phyloP scores from a whole-genome alignment of 495 filamentous ascomycete species.

The Aspergillus leporis region DNA sequence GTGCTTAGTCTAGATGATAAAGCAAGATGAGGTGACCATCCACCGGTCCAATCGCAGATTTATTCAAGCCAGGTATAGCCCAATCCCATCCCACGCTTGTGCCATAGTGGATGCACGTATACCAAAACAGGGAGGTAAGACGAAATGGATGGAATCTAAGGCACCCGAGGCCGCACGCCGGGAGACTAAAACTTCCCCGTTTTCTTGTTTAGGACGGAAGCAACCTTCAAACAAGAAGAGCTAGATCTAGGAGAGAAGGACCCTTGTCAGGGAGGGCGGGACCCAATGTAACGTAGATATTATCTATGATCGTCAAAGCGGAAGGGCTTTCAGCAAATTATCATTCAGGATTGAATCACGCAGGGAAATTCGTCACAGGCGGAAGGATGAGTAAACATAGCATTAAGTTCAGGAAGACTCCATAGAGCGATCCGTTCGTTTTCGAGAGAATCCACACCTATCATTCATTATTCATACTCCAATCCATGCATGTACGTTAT shows the following conservation, averaged over 20 bases:
- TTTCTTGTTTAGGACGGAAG: not conserved
- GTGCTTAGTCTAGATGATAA: not conserved
- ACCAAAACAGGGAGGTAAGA: not conserved
- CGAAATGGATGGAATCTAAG: not conserved
- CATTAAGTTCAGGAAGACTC: not conserved
- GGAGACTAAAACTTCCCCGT: not conserved
- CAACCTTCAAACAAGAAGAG: not conserved
- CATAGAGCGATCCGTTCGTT: not conserved
- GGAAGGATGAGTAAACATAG: conserved; percentile 1
- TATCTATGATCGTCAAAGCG: not conserved
- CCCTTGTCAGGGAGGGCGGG: not conserved
- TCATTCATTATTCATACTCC: conserved; percentile 3
- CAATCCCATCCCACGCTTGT: not conserved
- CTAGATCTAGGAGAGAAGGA: not conserved
- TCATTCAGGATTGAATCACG: not conserved
- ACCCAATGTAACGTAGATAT: conserved; percentile 2
- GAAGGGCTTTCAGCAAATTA: conserved; percentile 3
- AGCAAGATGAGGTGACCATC: not conserved
- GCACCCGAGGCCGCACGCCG: not conserved
- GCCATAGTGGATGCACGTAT: not conserved
- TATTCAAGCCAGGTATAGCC: not conserved
- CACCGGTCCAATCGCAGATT: not conserved
- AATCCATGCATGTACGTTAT: not conserved
- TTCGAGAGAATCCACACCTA: not conserved
- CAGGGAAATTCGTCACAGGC: not conserved